Evolutionary conservation across 2,329 filamentous ascomycete species (phyloP), one percentile per base, ranked within the genome.

Genomic region (Triangularia setosa): DNA sequence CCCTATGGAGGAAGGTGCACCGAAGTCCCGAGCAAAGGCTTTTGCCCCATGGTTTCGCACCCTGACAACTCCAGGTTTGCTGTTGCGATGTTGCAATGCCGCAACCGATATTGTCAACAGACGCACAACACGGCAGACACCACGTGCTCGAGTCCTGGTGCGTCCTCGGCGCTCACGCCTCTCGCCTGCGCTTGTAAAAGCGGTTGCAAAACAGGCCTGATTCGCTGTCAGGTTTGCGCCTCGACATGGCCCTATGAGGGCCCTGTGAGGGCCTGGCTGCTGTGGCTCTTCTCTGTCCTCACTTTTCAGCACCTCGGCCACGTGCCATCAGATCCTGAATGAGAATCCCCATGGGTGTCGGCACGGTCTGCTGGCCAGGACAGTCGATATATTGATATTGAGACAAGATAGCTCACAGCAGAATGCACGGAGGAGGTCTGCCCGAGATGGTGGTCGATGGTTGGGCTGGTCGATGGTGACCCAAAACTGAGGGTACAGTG

Each of bases 1-100:
- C 23, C 40, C 61, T 21, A 59, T 63, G 61, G 61, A 63, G 56
- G 55, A 59, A 59, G 61, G 44, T 35, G 35, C 55, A 52, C 61
- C 61, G 61, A 59, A 48, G 40, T 25, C 6, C 33, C 40, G 40
- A 48, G n/a, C 24, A 60, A 48, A 44, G 35, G n/a, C 40, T 48
- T 60, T 14, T 27, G 4, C 14, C 23, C 57, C 21, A 44, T 18
- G 57, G 57, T 59, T 24, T 59, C 21, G 33, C 21, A 40, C n/a
- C 53, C 35, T 58, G 56, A 40, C 30, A 33, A 9, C 30, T 33
- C 30, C 30, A 33, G 6, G 30, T 8, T 33, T 21, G 1, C 48
- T 23, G 18, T 23, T 18, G 21, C 48, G 24, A 23, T 54, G 56
- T 40, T 44, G 56, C 33, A 40, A 58, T 24, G 56, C 40, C 24